Evolutionary conservation across 2,329 filamentous ascomycete genomes (phyloP).

Genomic region (Fusarium redolens): DNA sequence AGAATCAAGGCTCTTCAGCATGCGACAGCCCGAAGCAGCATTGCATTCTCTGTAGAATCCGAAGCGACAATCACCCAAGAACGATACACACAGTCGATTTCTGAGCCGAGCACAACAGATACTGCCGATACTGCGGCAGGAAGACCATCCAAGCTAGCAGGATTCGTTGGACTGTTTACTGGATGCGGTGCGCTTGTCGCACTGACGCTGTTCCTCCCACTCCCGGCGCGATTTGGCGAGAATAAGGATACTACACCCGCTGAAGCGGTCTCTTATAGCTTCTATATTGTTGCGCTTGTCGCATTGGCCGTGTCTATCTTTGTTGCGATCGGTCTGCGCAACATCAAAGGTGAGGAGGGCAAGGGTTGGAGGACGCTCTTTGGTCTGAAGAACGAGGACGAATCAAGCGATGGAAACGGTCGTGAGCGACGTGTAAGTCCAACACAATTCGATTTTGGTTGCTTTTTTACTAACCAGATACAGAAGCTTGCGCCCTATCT

Average conservation of each 20-base stretch:
- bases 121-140: constrained; percentile 45
- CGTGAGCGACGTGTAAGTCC: constrained; percentile 45
- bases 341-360: constrained; percentile 76
- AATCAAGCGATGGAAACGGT: constrained; percentile 28
- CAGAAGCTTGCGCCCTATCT: constrained; percentile 65
- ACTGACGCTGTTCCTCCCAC: constrained; percentile 82
- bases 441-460: background rate
- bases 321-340: constrained; percentile 81
- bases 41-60: constrained; percentile 76
- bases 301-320: constrained; percentile 78
- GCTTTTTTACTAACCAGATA: constrained; percentile 17
- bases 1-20: constrained; percentile 51
- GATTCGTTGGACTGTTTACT: constrained; percentile 91
- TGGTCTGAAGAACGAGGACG: constrained; percentile 50
- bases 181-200: constrained; percentile 92
- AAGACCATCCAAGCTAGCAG: constrained; percentile 76
- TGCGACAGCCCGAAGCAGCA: constrained; percentile 63
- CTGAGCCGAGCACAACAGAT: constrained; percentile 43
- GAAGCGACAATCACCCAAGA: constrained; percentile 81
- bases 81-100: constrained; percentile 58
- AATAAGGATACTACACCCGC: constrained; percentile 77
- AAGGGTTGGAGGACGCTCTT: constrained; percentile 77
- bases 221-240: constrained; percentile 82
- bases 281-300: constrained; percentile 84
- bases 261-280: constrained; percentile 82